A percentile compares a stretch with the other conserved stretches of the same genome.
phyloP scores from a whole-genome alignment of 2,329 filamentous ascomycete genomes.

The Apiospora kogelbergensis region DNA sequence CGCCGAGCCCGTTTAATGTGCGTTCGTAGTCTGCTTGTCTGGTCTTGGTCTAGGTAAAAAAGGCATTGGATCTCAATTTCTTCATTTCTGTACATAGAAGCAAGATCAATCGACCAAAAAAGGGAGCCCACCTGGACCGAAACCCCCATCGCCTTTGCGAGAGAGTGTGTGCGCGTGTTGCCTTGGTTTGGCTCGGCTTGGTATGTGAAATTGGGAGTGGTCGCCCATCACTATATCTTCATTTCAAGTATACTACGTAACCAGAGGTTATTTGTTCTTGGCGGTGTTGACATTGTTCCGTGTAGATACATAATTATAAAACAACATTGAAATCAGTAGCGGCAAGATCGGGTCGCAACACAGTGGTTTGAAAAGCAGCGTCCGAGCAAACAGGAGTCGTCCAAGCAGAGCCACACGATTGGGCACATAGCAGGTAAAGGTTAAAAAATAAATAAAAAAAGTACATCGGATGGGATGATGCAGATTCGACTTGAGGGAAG shows the following conservation, averaged over 20 bases:
- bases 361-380: not conserved
- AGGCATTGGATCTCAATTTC: not conserved
- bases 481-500: not conserved
- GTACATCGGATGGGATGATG: not conserved
- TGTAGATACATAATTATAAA: constrained; percentile 5
- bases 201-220: not conserved
- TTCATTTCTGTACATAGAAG: not conserved
- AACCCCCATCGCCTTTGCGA: not conserved
- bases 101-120: not conserved
- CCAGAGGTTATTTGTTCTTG: not conserved
- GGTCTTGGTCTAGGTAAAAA: no score
- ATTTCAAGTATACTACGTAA: not conserved
- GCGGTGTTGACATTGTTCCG: not conserved
- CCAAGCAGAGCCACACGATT: constrained; percentile 1
- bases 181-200: not conserved
- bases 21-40: not conserved
- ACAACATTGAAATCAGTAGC: not conserved
- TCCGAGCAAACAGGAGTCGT: not conserved
- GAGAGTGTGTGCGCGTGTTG: not conserved
- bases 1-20: not conserved
- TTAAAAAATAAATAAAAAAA: no score
- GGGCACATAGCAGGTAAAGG: not conserved
- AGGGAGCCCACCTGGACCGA: not conserved
- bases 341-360: constrained; percentile 1
- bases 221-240: constrained; percentile 2